Evolutionary conservation across 208 protist species (phyloP).

Genomic region (Trypanosoma grayi): DNA sequence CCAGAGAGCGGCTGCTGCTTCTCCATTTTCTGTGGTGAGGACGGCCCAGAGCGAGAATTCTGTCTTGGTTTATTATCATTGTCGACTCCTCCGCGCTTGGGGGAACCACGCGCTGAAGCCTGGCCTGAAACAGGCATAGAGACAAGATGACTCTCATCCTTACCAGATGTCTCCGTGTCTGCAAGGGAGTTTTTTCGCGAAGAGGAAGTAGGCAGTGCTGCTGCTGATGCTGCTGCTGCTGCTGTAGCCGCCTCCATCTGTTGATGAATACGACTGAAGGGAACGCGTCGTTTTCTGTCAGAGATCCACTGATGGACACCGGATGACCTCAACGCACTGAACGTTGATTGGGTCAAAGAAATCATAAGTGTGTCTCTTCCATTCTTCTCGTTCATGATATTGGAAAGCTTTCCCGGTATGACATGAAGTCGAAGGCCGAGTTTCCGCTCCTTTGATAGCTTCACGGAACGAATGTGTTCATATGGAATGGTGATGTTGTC

Average conservation of each 20-base stretch:
- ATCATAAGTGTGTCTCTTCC: conserved; percentile 57
- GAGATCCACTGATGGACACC: conserved; percentile 76
- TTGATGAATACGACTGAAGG: conserved; percentile 22
- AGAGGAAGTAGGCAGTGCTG: neutral
- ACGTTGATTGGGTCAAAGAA: conserved; percentile 67
- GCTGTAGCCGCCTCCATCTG: neutral
- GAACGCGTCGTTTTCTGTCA: conserved; percentile 66
- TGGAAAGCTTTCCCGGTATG: conserved; percentile 57
- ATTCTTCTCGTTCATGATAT: conserved; percentile 43
- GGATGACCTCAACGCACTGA: conserved; percentile 48
- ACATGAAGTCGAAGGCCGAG: conserved; percentile 66
- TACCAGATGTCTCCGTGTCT: neutral
- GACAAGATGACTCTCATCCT: neutral
- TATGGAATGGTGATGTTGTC: conserved; percentile 84
- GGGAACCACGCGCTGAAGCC: neutral
- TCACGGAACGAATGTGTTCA: conserved; percentile 82
- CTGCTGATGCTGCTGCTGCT: neutral
- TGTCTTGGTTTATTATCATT: neutral
- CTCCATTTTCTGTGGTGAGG: neutral
- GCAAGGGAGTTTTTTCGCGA: neutral
- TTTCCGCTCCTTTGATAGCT: conserved; percentile 69
- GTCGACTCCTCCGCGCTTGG: neutral
- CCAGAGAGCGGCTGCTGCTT: neutral
- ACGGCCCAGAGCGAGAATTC: neutral
- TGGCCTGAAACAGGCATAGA: neutral